Base-by-base conservation (phyloP, 164 flowering plant genomes). In the Chloranthus sessilifolius region DNA sequence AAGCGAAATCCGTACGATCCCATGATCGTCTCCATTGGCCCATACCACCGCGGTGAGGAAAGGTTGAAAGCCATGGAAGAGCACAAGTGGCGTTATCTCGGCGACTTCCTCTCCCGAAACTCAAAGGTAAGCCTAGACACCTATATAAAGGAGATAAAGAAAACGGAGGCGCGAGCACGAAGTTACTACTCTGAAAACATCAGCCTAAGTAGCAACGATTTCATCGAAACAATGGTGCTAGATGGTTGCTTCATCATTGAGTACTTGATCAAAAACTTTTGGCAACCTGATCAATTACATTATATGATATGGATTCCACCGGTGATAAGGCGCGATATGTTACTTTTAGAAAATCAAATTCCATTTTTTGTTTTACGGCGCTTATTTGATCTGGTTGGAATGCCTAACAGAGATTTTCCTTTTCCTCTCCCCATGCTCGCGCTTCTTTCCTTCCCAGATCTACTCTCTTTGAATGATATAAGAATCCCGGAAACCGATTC, bases 161-260 rank as follows among this genome's bases (percentile, higher is more conserved):
- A 17, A 19, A 12, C 41, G 37, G 56, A 40, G 25, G 1, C 17
- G 7, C 10, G 37, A 3, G 37, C 51, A n/a, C 20, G 51, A 7
- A 1, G 23, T 14, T 47, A 24, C n/a, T 47, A 47, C 10, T 29
- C 51, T 0, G 66, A 50, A 27, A 28, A 20, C 7, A 33, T 43
- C 14, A 3, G 36, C 7, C 43, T 43, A 1, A n/a, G 20, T 3
- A 34, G 33, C 11, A 44, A 62, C 10, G 35, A 48, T 9, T 61
- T 61, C 19, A 30, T 43, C 1, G 31, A 48, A 38, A 61, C 22
- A 25, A 41, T 61, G 55, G 24, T 56, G 2, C 14, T 50, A 2
- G 66, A 62, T 29, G 61, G 66, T 7, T 62, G 66, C 36, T 62
- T 62, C 50, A 34, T 61, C 36, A n/a, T 61, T 3, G 53, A 55